These are phyloP conservation scores for Lasiosphaeria ovina DNA, from an alignment of 495 filamentous ascomycete genomes.

Conservation along the genomic window DNA sequence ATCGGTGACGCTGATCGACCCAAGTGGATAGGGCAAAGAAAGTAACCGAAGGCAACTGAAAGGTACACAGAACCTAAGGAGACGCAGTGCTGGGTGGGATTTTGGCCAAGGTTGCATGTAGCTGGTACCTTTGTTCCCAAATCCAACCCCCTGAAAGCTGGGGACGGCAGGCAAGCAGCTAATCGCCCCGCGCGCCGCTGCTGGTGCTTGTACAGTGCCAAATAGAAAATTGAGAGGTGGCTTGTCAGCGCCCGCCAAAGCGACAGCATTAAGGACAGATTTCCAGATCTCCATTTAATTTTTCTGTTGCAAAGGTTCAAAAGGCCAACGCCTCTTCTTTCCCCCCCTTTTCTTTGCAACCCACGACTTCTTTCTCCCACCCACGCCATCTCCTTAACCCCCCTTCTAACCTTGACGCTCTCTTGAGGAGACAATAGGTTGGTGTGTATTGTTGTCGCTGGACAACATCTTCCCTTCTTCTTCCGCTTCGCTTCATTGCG, in stretches of 20 bases:
- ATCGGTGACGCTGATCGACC: background rate
- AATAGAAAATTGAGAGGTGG: background rate
- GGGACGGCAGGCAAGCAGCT: background rate
- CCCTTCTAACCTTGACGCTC: constrained; percentile 6
- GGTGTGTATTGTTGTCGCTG: background rate
- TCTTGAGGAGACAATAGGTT: constrained; percentile 1
- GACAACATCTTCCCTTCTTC: constrained; percentile 10
- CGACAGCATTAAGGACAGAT: constrained; percentile 31
- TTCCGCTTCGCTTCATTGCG: constrained; percentile 3
- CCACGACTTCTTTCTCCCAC: background rate
- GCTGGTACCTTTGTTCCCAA: constrained; percentile 13
- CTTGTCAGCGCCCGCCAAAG: background rate
- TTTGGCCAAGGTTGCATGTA: constrained; percentile 6
- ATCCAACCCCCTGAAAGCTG: background rate
- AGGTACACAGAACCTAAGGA: background rate
- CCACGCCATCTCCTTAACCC: background rate
- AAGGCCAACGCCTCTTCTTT: background rate
- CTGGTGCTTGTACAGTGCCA: background rate
- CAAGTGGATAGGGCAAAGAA: background rate
- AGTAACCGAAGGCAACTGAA: background rate
- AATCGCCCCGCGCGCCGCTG: background rate
- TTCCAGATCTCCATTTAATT: constrained; percentile 21
- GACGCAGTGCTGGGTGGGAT: background rate
- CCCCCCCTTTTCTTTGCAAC: background rate
- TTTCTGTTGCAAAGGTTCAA: constrained; percentile 8